phyloP scores from a whole-genome alignment of 2,329 filamentous ascomycete species.

The Phialophora tarda region DNA sequence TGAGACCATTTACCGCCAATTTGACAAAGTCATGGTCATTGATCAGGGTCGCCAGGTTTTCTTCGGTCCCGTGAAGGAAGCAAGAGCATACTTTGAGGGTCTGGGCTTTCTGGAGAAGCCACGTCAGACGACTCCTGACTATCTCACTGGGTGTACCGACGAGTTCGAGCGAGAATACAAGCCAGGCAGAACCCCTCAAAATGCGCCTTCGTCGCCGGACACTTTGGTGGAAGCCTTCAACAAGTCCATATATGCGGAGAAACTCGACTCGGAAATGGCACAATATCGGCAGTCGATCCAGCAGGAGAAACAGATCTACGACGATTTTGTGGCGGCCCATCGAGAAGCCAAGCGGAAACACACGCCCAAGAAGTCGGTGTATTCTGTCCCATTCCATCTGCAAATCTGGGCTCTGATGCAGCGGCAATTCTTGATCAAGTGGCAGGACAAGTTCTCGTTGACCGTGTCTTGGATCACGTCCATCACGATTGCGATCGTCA shows the following conservation, averaged over 20 bases:
- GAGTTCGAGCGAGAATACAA: slow-evolving; percentile 81
- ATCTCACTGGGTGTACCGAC: slow-evolving; percentile 80
- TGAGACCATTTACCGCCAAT: slow-evolving; percentile 77
- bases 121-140: slow-evolving; percentile 80
- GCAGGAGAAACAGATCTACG: slow-evolving; percentile 69
- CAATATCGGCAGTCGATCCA: slow-evolving; percentile 69
- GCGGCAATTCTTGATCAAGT: slow-evolving; percentile 82
- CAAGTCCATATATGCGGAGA: slow-evolving; percentile 63
- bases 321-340: slow-evolving; percentile 78
- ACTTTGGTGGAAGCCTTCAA: slow-evolving; percentile 73
- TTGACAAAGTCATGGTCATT: slow-evolving; percentile 85
- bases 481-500: slow-evolving; percentile 76
- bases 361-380: slow-evolving; percentile 74
- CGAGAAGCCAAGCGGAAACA: slow-evolving; percentile 77
- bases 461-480: slow-evolving; percentile 72
- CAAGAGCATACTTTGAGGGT: slow-evolving; percentile 74
- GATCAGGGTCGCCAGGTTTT: slow-evolving; percentile 77
- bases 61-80: slow-evolving; percentile 71
- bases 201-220: slow-evolving; percentile 72
- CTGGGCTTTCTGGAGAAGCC: slow-evolving; percentile 77
- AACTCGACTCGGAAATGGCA: slow-evolving; percentile 69
- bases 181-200: slow-evolving; percentile 66
- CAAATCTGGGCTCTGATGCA: slow-evolving; percentile 85
- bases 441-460: slow-evolving; percentile 82
- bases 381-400: slow-evolving; percentile 79